Percentiles rank a stretch among this genome's conserved stretches.
Evolutionary conservation across 495 filamentous ascomycete species (phyloP).

Genomic region (Penicillium longicatenatum): DNA sequence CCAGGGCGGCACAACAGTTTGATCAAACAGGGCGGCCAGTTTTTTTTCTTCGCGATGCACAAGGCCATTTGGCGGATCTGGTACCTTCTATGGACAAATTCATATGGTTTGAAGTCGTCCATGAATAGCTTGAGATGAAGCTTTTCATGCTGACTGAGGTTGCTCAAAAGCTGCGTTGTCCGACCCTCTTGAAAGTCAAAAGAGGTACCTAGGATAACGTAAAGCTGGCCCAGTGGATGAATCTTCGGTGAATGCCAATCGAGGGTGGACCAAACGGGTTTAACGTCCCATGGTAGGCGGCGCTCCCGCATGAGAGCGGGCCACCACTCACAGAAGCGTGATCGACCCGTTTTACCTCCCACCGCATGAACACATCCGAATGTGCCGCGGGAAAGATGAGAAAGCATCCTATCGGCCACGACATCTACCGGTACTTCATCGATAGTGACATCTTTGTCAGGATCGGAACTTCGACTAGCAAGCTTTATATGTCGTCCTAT

Average conservation of each 20-base stretch:
- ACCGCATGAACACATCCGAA: neutral
- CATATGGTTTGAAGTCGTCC: no score
- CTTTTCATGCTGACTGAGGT: no score
- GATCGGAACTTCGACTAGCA: neutral
- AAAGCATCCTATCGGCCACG: neutral
- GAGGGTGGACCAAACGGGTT: neutral
- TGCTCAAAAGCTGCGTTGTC: no score
- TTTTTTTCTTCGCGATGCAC: no score
- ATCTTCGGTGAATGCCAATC: neutral
- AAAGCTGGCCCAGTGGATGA: neutral
- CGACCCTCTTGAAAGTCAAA: neutral
- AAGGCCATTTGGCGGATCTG: no score
- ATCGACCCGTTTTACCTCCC: neutral
- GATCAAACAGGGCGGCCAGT: no score
- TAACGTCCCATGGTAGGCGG: neutral
- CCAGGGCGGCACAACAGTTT: no score
- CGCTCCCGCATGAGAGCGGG: neutral
- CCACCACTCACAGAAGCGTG: neutral
- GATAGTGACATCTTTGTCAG: neutral
- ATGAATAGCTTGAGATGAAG: no score
- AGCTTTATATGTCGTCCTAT: neutral
- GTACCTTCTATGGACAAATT: no score
- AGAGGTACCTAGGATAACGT: neutral
- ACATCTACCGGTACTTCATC: neutral
- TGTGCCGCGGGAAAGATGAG: neutral